phyloP scores from a whole-genome alignment of 768 basidiomycete genomes.

The Suillus lakei region DNA sequence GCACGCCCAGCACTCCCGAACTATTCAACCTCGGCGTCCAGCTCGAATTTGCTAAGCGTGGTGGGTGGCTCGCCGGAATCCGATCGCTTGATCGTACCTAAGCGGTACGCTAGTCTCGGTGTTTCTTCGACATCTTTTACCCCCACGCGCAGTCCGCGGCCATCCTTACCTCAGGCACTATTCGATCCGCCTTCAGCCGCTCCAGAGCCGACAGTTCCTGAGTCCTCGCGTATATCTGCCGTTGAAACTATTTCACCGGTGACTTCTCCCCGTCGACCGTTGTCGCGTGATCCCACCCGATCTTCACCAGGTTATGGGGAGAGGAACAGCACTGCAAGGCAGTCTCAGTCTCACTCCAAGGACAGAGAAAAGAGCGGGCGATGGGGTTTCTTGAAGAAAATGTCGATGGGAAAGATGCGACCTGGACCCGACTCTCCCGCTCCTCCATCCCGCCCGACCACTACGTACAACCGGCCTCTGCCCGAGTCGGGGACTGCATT shows the following conservation, averaged over 20 bases:
- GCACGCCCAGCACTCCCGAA: slow-evolving; percentile 50
- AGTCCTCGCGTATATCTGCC: slow-evolving; percentile 28
- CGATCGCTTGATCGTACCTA: slow-evolving; percentile 44
- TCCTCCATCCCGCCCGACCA: slow-evolving; percentile 40
- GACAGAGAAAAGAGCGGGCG: slow-evolving; percentile 71
- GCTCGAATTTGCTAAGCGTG: slow-evolving; percentile 63
- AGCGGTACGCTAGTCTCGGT: slow-evolving; percentile 74
- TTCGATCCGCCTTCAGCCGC: slow-evolving; percentile 57
- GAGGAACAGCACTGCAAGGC: slow-evolving; percentile 26
- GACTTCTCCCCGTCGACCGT: slow-evolving; percentile 32
- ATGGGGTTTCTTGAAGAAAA: slow-evolving; percentile 98
- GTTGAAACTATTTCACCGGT: slow-evolving; percentile 25
- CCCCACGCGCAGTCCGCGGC: slow-evolving; percentile 42
- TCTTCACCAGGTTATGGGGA: slow-evolving; percentile 29
- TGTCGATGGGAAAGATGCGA: slow-evolving; percentile 95
- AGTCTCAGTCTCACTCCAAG: slow-evolving; percentile 21
- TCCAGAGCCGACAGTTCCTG: slow-evolving; percentile 15
- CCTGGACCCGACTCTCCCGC: slow-evolving; percentile 51
- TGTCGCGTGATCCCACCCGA: slow-evolving; percentile 17
- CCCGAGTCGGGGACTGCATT: slow-evolving; percentile 22
- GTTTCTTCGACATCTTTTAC: slow-evolving; percentile 44
- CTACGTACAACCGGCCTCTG: slow-evolving; percentile 30
- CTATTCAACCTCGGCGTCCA: slow-evolving; percentile 67
- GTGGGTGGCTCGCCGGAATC: slow-evolving; percentile 35
- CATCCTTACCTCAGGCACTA: slow-evolving; percentile 45